Conservation (phyloP, 345 rosid genomes). For the Dipteronia sinensis region DNA sequence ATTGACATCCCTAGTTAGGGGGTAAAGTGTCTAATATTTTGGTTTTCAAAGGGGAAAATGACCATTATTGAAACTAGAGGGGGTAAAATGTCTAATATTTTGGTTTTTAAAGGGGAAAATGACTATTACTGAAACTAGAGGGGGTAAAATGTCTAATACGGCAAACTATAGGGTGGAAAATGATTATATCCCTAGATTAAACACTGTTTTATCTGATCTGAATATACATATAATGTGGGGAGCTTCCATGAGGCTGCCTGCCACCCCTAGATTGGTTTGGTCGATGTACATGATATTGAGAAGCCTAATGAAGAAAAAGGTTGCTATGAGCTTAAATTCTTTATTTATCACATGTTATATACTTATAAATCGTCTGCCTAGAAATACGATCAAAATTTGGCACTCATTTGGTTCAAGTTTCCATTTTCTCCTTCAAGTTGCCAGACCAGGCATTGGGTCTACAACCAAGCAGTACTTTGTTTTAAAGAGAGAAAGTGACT, state of each 20-base stretch:
- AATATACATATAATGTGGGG: neutral
- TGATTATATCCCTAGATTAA: no score
- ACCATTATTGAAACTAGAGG: no score
- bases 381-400: neutral
- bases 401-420: neutral
- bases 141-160: no score
- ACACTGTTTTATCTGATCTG: neutral
- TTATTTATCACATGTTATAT: neutral
- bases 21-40: no score
- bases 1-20: no score
- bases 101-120: no score
- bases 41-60: no score
- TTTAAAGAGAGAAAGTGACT: neutral
- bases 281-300: neutral
- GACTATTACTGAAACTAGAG: no score
- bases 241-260: neutral
- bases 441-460: no score
- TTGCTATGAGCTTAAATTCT: neutral
- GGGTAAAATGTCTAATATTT: no score
- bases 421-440: neutral
- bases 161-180: no score
- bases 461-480: neutral
- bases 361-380: neutral
- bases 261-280: neutral
- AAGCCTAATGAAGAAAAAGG: neutral